Base-by-base conservation (phyloP, 805 yeast species). In the Jamesozyma gamospora region DNA sequence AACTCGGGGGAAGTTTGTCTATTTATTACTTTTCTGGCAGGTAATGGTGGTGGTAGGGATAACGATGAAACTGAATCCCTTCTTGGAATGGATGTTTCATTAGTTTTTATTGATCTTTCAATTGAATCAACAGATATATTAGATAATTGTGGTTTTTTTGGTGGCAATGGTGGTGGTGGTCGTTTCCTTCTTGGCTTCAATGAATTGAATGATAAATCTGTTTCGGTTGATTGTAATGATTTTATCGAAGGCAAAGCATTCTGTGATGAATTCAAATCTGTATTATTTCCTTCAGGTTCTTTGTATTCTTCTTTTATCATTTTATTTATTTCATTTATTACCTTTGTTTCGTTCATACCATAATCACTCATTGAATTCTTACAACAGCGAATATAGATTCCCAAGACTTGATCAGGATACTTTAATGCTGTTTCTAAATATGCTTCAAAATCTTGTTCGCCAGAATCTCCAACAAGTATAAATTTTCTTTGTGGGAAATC, bases 371-470 rank as follows among this genome's bases (percentile, higher is more conserved):
- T 66, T 1, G 90, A 80, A 32, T 72, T 71, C 10, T 72, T 71
- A 5, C 94, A 83, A 35, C 82, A 83, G 32, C 97, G 66, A 28
- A 92, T 82, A 55, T 76, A 88, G 4, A 92, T 84, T 1, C 82
- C 94, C 17, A 72, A 46, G 0, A 92, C 67, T 45, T 76, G 80
- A 4, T 66, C 62, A 0, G 95, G 94, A 50, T 65, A 75, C 26
- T 56, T 47, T 30, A 66, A 62, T 0, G 94, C 83, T 27, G 87
- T 63, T 21, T 79, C 79, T 5, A 76, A 70, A 56, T 92, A 92
- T 0, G 96, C 94, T 53, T 94, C 98, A 32, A 90, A 65, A 63
- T 92, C 99, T 47, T 80, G 81, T 55, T 92, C 98, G 1, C 97
- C 97, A 2, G 96, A 81, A 57, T 92, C 99, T 26, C 99, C 99